A percentile compares a stretch with the other conserved stretches of the same genome.
Evolutionary conservation across 352 stramenopile species (phyloP).

Genomic region (Phytophthora macrochlamydospora): DNA sequence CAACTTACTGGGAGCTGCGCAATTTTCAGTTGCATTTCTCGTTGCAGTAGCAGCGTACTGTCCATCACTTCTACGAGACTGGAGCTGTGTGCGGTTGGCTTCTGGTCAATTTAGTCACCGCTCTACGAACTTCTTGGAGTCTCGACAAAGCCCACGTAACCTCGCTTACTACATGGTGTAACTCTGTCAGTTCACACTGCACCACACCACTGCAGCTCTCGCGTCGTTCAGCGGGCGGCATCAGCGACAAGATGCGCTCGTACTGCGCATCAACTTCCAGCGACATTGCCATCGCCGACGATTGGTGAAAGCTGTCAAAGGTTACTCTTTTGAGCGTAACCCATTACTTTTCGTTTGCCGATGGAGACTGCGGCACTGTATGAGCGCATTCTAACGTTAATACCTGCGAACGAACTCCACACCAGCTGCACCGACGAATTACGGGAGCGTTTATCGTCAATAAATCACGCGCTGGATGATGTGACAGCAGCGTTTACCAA

Average conservation of each 20-base stretch:
- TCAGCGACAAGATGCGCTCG: constrained; percentile 28
- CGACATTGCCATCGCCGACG: neutral
- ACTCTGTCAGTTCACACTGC: constrained; percentile 8
- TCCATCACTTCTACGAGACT: constrained; percentile 21
- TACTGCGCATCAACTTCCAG: constrained; percentile 16
- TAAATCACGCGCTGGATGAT: too few relatives aligned
- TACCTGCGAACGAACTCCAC: too few relatives aligned
- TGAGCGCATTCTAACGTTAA: too few relatives aligned
- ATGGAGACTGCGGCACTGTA: too few relatives aligned
- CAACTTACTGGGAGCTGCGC: constrained; percentile 2
- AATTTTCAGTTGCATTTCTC: constrained; percentile 12
- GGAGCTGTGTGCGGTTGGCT: constrained; percentile 7
- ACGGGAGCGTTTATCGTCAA: too few relatives aligned
- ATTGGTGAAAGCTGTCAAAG: neutral
- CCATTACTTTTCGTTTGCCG: neutral
- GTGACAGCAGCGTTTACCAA: too few relatives aligned
- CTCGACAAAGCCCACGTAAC: constrained; percentile 13
- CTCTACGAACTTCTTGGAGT: constrained; percentile 31
- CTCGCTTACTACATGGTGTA: constrained; percentile 12
- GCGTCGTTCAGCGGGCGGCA: constrained; percentile 20
- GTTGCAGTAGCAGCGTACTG: constrained; percentile 16
- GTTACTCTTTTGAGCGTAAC: constrained; percentile 1
- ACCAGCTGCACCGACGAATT: too few relatives aligned
- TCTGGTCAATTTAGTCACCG: constrained; percentile 28
- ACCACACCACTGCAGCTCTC: constrained; percentile 25